phyloP scores from a whole-genome alignment of 176 grass and related monocot species.

The Zoysia japonica region DNA sequence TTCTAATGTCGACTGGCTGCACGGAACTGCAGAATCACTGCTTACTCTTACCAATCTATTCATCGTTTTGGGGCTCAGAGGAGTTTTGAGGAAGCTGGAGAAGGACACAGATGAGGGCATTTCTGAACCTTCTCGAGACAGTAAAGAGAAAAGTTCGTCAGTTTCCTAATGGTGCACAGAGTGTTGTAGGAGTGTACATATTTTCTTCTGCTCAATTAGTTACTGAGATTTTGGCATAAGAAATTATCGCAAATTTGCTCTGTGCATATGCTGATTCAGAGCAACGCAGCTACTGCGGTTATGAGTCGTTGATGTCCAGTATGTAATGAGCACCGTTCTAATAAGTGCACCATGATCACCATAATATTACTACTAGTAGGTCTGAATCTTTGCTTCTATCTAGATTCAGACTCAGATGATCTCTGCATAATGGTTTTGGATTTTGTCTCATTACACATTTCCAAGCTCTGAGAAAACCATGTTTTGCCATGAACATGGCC shows the following conservation, averaged over 20 bases:
- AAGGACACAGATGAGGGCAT: slow-evolving; percentile 39
- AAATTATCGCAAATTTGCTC: not conserved
- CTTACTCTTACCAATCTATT: slow-evolving; percentile 93
- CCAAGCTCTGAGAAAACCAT: not conserved
- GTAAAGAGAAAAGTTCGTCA: slow-evolving; percentile 61
- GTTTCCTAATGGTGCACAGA: not conserved
- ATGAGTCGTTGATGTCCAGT: not conserved
- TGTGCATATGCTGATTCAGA: slow-evolving; percentile 15
- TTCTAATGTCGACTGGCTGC: slow-evolving; percentile 81
- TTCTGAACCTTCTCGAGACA: slow-evolving; percentile 47
- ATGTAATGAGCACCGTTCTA: not conserved
- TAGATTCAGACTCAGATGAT: not conserved
- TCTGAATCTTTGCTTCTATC: not conserved
- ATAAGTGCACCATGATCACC: not conserved
- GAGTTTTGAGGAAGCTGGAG: slow-evolving; percentile 63
- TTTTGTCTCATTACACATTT: not conserved
- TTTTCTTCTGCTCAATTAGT: not conserved
- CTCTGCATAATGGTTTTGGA: not conserved
- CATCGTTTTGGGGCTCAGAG: slow-evolving; percentile 74
- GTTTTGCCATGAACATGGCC: not conserved
- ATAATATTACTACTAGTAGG: not conserved
- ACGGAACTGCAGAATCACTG: slow-evolving; percentile 75
- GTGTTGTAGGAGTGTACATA: not conserved
- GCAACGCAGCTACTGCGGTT: slow-evolving; percentile 8
- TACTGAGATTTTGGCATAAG: not conserved